phyloP scores from a whole-genome alignment of 2,329 filamentous ascomycete species.

The Malbranchea zuffiana region DNA sequence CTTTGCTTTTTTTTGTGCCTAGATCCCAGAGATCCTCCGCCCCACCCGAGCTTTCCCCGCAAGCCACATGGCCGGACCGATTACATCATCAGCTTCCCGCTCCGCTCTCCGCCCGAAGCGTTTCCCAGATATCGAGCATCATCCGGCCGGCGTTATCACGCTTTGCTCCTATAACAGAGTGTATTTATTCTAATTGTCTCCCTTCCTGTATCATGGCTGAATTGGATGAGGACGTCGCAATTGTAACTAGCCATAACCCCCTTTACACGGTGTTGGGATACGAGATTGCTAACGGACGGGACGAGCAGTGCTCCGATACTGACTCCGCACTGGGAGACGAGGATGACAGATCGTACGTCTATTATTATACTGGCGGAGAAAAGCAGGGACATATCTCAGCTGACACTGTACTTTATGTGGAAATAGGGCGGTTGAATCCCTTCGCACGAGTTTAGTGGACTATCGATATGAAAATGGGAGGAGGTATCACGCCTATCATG shows the following conservation, averaged over 20 bases:
- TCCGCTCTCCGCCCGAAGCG: too few species aligned
- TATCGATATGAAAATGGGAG: slow-evolving; percentile 10
- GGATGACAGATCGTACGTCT: background rate
- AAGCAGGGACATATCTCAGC: background rate
- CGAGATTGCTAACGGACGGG: background rate
- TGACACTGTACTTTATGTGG: background rate
- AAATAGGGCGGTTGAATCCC: slow-evolving; percentile 2
- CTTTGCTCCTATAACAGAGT: too few species aligned
- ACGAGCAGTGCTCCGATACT: background rate
- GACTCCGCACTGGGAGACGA: slow-evolving; percentile 5
- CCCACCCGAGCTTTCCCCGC: too few species aligned
- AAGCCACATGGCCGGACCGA: too few species aligned
- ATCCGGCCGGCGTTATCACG: too few species aligned
- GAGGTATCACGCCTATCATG: slow-evolving; percentile 11
- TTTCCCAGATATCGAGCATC: too few species aligned
- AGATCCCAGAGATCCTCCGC: too few species aligned
- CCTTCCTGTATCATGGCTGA: too few species aligned
- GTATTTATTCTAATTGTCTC: too few species aligned
- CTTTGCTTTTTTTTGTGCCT: too few species aligned
- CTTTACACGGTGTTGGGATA: background rate
- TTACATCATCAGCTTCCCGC: too few species aligned
- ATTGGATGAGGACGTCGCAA: slow-evolving; percentile 5
- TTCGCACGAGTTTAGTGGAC: slow-evolving; percentile 9
- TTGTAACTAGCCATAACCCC: slow-evolving; percentile 4
- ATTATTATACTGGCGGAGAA: background rate